Base-by-base conservation (phyloP, 345 rosid genomes). In the Ceriops zippeliana region DNA sequence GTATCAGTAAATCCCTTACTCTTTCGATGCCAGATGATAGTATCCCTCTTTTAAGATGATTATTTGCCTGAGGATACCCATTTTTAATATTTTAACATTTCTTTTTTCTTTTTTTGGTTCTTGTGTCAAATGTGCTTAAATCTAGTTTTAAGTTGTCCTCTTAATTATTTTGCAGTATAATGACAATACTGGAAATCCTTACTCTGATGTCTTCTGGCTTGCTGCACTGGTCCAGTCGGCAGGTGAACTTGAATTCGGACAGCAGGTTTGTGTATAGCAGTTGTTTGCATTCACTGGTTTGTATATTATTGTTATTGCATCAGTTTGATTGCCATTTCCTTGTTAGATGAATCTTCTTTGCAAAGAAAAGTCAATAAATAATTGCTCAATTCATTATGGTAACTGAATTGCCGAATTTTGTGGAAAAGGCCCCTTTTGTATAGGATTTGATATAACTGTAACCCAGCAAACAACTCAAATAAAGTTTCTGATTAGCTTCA, bases 181-280 rank as follows among this genome's bases (percentile, higher is more conserved):
- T 77, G 99, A 95, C 79, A 95, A 91, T 76, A 86, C 83, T 58
- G 99, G 96, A 69, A 95, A 95, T 82, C 87, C 84, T 4, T 91
- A 88, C 82, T 95, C 99, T 9, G 97, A 95, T 70, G 97, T 88
- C 32, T 91, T 89, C 81, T 91, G 99, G 99, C 96, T 91, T 69
- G 89, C 99, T 79, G 87, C 87, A 61, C 83, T 95, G 63, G 90
- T 95, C 58, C 92, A 89, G 82, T 87, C 99, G 60, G 86, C 86
- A 71, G 97, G 97, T 73, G 89, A 89, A 76, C 92, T 95, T 76
- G 97, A 91, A 72, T 89, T 91, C 81, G 92, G 93, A 69, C 88
- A 85, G 59, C 97, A 91, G 96, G 99, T 91, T 70, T 60, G 83
- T 80, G 56, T 53, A 78, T 54, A 34, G 47, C 26, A 57, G 67